Evolutionary conservation across 2,329 filamentous ascomycete species (phyloP), one percentile per base, ranked within the genome.

Genomic region (Rhexocercosporidium sp.): DNA sequence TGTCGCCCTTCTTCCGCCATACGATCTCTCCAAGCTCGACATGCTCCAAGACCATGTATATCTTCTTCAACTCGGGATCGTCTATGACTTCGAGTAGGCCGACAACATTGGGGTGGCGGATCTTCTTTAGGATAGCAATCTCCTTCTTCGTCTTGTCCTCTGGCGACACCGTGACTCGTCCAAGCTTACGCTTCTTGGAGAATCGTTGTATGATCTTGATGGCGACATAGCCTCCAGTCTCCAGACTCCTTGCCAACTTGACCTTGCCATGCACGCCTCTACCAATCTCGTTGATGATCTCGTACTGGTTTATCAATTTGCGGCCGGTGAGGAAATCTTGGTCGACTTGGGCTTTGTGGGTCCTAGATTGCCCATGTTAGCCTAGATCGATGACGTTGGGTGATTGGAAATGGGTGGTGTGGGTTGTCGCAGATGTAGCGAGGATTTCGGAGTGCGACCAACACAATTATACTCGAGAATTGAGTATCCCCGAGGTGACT

Each of bases 131-230:
- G 66, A 99, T 98, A 77, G 96, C 96, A 70, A 99, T 97, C 81
- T 99, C 96, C 77, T 92, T 91, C 82, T 97, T 97, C 65, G 92
- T 93, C 82, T 94, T 95, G 79, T 93, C 90, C 75, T 89, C 86
- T 3, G 86, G 87, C 0, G 86, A 87, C 69, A 88, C 86, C 1
- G 85, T 89, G 65, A 95, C 90, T 77, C 92, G 92, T 62, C 96
- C 96, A n/a, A 99, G 85, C 29, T 95, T 92, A 65, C 94, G 90
- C 74, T 93, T 93, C 82, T 97, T 97, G 62, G 95, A 97, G 77
- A 96, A 97, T 44, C 96, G 90, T 66, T 97, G 93, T 56, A 99
- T 97, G 75, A 99, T 99, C 82, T 99, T 99, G 85, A 99, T 97
- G 65, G 96, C 96, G 3, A 99, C 95, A 77, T 91, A 90, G 62